phyloP scores from a whole-genome alignment of 148 eudicot genomes.

The Fagopyrum esculentum region DNA sequence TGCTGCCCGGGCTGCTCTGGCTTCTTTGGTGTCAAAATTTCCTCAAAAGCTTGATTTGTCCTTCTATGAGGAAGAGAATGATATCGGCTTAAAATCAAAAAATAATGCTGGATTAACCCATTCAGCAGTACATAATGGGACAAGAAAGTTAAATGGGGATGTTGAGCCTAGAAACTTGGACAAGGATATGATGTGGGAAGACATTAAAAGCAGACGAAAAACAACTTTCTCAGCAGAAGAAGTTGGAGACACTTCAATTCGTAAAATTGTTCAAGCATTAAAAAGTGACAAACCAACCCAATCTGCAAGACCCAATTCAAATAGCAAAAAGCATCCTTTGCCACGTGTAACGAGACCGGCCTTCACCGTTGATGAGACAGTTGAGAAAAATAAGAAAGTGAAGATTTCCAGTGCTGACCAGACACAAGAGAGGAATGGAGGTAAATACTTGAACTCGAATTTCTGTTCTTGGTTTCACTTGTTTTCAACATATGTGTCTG shows the following conservation, averaged over 20 bases:
- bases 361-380: slow-evolving; percentile 8
- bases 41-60: slow-evolving; percentile 29
- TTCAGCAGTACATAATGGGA: slow-evolving; percentile 17
- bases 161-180: slow-evolving; percentile 13
- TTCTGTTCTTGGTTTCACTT: neutral
- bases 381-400: slow-evolving; percentile 18
- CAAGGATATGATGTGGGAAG: slow-evolving; percentile 11
- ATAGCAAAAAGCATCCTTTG: slow-evolving; percentile 9
- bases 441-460: neutral
- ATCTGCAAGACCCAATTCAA: slow-evolving; percentile 4
- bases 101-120: slow-evolving; percentile 21
- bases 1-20: slow-evolving; percentile 58
- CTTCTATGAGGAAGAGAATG: slow-evolving; percentile 14
- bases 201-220: slow-evolving; percentile 18
- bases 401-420: slow-evolving; percentile 16
- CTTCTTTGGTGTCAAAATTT: slow-evolving; percentile 36
- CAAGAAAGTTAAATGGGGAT: slow-evolving; percentile 13
- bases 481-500: neutral
- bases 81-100: neutral
- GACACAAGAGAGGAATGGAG: slow-evolving; percentile 1
- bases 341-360: slow-evolving; percentile 8
- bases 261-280: slow-evolving; percentile 15
- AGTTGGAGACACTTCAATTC: slow-evolving; percentile 15
- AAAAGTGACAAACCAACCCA: slow-evolving; percentile 14
- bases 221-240: slow-evolving; percentile 29